phyloP scores from a whole-genome alignment of 2,329 filamentous ascomycete species.

The Sporothrix schenckii region DNA sequence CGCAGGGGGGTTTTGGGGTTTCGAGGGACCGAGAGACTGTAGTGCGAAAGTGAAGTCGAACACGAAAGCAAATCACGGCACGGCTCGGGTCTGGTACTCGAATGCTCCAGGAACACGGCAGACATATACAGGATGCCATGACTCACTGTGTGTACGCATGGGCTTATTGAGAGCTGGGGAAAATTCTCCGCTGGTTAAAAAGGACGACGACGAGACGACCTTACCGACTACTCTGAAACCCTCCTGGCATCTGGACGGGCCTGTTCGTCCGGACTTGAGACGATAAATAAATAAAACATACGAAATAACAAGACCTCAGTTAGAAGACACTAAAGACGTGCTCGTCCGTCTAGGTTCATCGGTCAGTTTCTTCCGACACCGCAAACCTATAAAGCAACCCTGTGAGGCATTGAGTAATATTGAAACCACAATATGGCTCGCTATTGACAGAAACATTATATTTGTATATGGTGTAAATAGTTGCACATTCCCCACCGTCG shows the following conservation, averaged over 20 bases:
- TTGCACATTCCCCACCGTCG: slow-evolving; percentile 15
- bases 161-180: not conserved
- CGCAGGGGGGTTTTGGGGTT: slow-evolving; percentile 1
- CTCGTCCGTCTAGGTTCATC: not conserved
- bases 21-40: not conserved
- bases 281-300: not conserved
- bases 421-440: not conserved
- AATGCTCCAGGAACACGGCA: slow-evolving; percentile 12
- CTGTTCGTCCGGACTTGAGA: slow-evolving; percentile 8
- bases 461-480: not conserved
- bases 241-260: not conserved
- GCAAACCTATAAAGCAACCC: not conserved
- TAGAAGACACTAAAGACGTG: not conserved
- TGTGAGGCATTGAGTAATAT: not conserved
- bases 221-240: not conserved
- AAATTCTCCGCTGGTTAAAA: slow-evolving; percentile 15
- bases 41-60: no score
- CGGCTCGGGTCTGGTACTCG: slow-evolving; percentile 5
- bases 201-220: not conserved
- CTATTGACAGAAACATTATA: not conserved
- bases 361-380: slow-evolving; percentile 1
- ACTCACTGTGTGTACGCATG: not conserved
- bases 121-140: slow-evolving; percentile 3
- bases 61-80: not conserved
- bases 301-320: not conserved